phyloP scores from a whole-genome alignment of 441 rosid genomes.

The Theobroma grandiflorum region DNA sequence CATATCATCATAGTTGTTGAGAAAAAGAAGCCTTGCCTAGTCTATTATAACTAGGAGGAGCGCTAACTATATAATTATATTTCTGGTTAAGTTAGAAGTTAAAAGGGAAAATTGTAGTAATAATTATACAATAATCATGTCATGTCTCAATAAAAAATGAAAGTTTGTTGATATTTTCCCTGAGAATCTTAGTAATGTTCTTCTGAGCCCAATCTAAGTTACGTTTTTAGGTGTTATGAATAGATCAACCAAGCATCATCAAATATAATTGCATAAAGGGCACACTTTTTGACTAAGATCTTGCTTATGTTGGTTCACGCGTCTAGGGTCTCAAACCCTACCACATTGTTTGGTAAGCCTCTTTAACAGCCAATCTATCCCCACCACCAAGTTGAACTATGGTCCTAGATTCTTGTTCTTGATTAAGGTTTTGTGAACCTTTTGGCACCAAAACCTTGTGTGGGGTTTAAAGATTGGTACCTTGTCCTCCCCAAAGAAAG shows the following conservation, averaged over 20 bases:
- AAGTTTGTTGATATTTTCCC: neutral
- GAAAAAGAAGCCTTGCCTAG: neutral
- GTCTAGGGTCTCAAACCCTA: slow-evolving; percentile 35
- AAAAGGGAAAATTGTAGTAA: no score
- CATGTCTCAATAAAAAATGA: no score
- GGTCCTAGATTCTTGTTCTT: slow-evolving; percentile 37
- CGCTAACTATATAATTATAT: neutral
- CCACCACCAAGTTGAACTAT: slow-evolving; percentile 22
- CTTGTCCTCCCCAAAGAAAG: slow-evolving; percentile 22
- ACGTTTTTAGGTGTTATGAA: neutral
- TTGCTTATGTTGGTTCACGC: slow-evolving; percentile 18
- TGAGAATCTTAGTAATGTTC: neutral
- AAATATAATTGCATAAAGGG: neutral
- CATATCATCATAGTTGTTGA: neutral
- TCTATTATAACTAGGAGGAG: no score
- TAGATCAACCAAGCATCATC: neutral
- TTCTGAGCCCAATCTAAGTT: neutral
- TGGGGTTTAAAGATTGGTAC: slow-evolving; percentile 20
- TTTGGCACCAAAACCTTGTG: slow-evolving; percentile 21
- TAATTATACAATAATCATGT: no score
- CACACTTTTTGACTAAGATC: slow-evolving; percentile 10
- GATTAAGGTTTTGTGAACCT: slow-evolving; percentile 24
- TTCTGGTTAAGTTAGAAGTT: neutral
- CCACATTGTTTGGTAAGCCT: slow-evolving; percentile 32
- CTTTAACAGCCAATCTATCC: slow-evolving; percentile 29